Evolutionary conservation across 805 yeast genomes (phyloP), one percentile per base, ranked within the genome.

Genomic region (Starmerella ratchasimensis): DNA sequence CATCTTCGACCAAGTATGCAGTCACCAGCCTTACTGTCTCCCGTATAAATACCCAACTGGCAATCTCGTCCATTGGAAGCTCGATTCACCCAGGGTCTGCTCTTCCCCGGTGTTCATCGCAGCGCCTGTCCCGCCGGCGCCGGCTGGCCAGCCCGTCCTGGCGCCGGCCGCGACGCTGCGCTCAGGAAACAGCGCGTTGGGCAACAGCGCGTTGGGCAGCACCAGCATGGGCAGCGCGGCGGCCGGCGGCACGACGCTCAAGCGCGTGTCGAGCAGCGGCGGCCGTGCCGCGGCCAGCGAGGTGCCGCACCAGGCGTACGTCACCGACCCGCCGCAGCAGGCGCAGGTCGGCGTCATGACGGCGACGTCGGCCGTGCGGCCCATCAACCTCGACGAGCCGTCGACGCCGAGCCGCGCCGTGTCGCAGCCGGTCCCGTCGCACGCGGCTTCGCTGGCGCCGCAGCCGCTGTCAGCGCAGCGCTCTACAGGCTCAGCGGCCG

Each of bases 331-430:
- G 14, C 20, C 36, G 20, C 40, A 27, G 29, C 43, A 39, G 13
- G 41, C 37, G 9, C 46, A 42, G 30, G 18, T 36, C 8, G 44
- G 43, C 28, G 7, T 36, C 11, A 37, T 43, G 19, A 37, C 44
- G 5, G 33, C 46, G 2, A 32, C 31, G n/a, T 16, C 28, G 17
- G 37, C 46, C 24, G 28, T 21, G 11, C n/a, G 30, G 28, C 34
- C 44, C 31, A 20, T 20, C 17, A 20, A 30, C 25, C 5, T 26
- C 27, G 24, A 22, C n/a, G 14, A 28, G 3, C 17, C 28, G 16
- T 11, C 43, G 26, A 34, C 38, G 24, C 35, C 27, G 11, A 11
- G 15, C 22, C 38, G 39, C 17, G 23, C 31, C 11, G 37, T 25
- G 13, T 36, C 41, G 18, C 37, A 36, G 33, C 43, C 43, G 9